Evolutionary conservation across 2,329 filamentous ascomycete genomes (phyloP).

Genomic region (Aspergillus fumigatus): DNA sequence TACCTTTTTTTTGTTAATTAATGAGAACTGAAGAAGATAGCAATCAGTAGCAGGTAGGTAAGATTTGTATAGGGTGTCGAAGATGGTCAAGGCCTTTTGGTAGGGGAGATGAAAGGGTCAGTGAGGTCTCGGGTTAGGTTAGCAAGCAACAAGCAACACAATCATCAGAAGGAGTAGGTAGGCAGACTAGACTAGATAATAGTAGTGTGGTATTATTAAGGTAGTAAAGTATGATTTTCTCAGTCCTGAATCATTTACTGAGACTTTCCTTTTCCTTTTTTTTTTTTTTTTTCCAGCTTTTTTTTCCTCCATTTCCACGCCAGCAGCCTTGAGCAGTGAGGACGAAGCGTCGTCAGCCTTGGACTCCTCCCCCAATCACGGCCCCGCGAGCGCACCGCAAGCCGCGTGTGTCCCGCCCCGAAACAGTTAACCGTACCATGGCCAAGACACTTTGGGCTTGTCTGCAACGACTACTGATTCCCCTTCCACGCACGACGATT

Average conservation of each 20-base stretch:
- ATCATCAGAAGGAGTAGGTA: neutral
- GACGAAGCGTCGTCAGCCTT: constrained; percentile 36
- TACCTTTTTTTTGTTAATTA: neutral
- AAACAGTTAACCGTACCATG: constrained; percentile 25
- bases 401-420: constrained; percentile 33
- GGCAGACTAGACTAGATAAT: no score
- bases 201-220: neutral
- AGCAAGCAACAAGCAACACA: neutral
- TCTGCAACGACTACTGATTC: neutral
- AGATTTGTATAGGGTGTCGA: constrained; percentile 6
- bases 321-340: constrained; percentile 6
- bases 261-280: neutral
- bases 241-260: neutral
- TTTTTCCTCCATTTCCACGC: constrained; percentile 3
- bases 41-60: constrained; percentile 8
- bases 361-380: constrained; percentile 30
- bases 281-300: constrained; percentile 6
- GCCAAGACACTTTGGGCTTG: constrained; percentile 24
- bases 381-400: constrained; percentile 25
- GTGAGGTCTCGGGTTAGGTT: neutral
- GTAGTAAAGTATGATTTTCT: neutral
- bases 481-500: neutral
- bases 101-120: neutral
- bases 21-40: constrained; percentile 5
- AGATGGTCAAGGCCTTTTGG: constrained; percentile 5